Conservation (phyloP, 2,329 filamentous ascomycete species). For the Colletotrichum tropicicola region DNA sequence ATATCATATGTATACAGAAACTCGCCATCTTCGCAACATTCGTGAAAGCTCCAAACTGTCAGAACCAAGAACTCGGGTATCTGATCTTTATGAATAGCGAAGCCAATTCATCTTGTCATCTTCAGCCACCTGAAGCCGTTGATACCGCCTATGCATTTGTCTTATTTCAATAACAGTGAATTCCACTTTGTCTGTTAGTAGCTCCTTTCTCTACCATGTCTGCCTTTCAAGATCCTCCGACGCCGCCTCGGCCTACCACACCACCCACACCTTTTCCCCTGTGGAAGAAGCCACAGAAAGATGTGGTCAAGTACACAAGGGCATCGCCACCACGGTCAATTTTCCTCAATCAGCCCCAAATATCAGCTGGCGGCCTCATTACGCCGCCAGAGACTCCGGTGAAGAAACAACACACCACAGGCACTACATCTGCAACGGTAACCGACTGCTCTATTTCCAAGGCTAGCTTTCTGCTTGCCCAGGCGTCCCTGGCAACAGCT, state of each 20-base stretch:
- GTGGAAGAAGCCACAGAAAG: background rate
- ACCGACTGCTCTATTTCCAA: slow-evolving; percentile 20
- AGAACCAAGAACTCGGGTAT: background rate
- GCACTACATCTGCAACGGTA: background rate
- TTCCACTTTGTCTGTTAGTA: background rate
- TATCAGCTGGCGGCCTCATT: background rate
- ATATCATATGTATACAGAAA: background rate
- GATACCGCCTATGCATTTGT: background rate
- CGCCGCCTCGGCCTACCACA: background rate
- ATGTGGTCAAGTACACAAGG: background rate
- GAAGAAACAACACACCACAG: background rate
- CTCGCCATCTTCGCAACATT: background rate
- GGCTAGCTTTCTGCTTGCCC: slow-evolving; percentile 24
- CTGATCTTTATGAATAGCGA: background rate
- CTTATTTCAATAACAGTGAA: background rate
- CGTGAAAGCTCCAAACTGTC: background rate
- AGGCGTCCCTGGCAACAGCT: slow-evolving; percentile 9
- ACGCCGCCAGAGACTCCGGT: slow-evolving; percentile 7
- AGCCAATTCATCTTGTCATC: background rate
- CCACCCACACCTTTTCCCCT: background rate
- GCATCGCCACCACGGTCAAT: background rate
- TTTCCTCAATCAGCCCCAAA: background rate
- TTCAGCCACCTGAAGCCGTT: background rate
- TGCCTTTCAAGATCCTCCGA: background rate
- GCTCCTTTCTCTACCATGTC: background rate